phyloP scores from a whole-genome alignment of 495 filamentous ascomycete species.

The Tuber melanosporum region DNA sequence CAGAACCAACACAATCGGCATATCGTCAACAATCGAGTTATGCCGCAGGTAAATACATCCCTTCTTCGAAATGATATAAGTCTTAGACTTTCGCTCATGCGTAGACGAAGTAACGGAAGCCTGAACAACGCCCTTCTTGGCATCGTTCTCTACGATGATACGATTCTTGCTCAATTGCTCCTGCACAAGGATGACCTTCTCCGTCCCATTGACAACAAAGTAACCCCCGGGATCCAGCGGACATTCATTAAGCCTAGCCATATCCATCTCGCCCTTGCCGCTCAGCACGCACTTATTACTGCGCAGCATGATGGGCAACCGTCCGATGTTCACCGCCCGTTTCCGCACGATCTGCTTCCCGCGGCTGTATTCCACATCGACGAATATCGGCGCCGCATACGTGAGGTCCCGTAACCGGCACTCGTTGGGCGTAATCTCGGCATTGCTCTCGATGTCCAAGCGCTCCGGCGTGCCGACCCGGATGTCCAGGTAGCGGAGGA shows the following conservation, averaged over 20 bases:
- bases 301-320: constrained; percentile 92
- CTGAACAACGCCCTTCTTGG: constrained; percentile 83
- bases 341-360: constrained; percentile 63
- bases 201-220: constrained; percentile 77
- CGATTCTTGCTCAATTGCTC: constrained; percentile 98
- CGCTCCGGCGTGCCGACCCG: constrained; percentile 72
- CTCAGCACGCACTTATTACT: constrained; percentile 84
- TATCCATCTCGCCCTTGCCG: constrained; percentile 70
- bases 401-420: constrained; percentile 92
- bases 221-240: constrained; percentile 94
- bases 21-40: constrained; percentile 83
- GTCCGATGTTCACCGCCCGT: constrained; percentile 69
- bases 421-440: constrained; percentile 80
- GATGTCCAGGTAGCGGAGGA: constrained; percentile 76
- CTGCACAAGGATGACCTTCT: constrained; percentile 97
- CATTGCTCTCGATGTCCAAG: constrained; percentile 59
- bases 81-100: constrained; percentile 94
- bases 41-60: constrained; percentile 82
- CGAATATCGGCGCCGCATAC: constrained; percentile 84
- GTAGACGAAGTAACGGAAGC: constrained; percentile 96
- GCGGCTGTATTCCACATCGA: constrained; percentile 79
- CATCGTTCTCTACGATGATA: constrained; percentile 89
- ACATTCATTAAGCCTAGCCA: constrained; percentile 86
- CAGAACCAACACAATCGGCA: constrained; percentile 84
- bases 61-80: constrained; percentile 87